Percentiles rank a stretch among this genome's conserved stretches.
Evolutionary conservation across 2,329 filamentous ascomycete genomes (phyloP).

Genomic region (Paraphaeosphaeria sporulosa): DNA sequence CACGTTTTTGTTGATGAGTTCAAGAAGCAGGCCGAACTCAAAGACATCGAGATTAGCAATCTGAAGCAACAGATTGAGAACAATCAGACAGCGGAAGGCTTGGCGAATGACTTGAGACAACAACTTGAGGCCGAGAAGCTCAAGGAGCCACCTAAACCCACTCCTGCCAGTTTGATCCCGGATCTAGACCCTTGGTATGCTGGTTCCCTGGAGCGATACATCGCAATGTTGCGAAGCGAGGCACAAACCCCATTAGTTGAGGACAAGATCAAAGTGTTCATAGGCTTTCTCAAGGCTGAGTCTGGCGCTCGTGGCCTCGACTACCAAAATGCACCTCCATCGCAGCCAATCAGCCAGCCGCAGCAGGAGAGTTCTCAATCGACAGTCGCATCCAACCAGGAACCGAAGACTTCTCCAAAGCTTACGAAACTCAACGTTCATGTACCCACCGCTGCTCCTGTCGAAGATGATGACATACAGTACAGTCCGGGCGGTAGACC

Average conservation of each 20-base stretch:
- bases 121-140: constrained; percentile 38
- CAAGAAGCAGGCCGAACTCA: constrained; percentile 3
- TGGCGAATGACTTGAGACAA: constrained; percentile 22
- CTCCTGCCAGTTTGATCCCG: constrained; percentile 52
- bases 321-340: constrained; percentile 42
- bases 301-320: constrained; percentile 53
- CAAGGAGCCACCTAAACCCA: constrained; percentile 31
- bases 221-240: constrained; percentile 63
- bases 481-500: constrained; percentile 65
- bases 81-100: constrained; percentile 18
- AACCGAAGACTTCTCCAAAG: constrained; percentile 12
- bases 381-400: constrained; percentile 11
- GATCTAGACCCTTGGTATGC: constrained; percentile 66
- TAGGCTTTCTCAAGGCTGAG: constrained; percentile 53
- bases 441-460: constrained; percentile 20
- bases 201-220: constrained; percentile 62
- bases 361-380: constrained; percentile 14
- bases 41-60: constrained; percentile 2
- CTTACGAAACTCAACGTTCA: constrained; percentile 30
- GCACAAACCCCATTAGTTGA: constrained; percentile 54
- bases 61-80: constrained; percentile 5
- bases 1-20: constrained; percentile 3
- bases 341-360: constrained; percentile 9
- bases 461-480: constrained; percentile 38
- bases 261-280: constrained; percentile 63